These are phyloP conservation scores for Penicillium maclennaniae DNA, from an alignment of 495 filamentous ascomycete genomes.

Conservation along the genomic window DNA sequence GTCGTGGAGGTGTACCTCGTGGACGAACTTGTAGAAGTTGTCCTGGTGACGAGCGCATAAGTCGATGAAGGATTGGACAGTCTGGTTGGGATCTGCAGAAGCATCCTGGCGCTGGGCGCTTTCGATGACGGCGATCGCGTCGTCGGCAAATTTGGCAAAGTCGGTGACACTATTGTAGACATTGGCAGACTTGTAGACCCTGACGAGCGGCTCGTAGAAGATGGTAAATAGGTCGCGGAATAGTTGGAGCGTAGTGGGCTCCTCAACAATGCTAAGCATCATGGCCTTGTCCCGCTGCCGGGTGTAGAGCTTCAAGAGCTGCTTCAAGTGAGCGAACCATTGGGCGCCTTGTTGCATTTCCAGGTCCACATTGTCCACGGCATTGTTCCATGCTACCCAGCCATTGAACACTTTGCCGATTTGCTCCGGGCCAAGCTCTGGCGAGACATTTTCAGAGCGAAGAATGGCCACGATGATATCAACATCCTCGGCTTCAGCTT, in stretches of 20 bases:
- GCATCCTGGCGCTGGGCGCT: constrained; percentile 87
- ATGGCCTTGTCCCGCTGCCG: constrained; percentile 91
- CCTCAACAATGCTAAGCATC: constrained; percentile 95
- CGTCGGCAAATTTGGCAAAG: constrained; percentile 88
- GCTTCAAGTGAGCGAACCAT: constrained; percentile 91
- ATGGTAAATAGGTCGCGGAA: constrained; percentile 97
- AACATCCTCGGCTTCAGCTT: constrained; percentile 64
- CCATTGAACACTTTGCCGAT: constrained; percentile 84
- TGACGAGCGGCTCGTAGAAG: constrained; percentile 94
- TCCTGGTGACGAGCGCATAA: constrained; percentile 91
- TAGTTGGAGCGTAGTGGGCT: constrained; percentile 86
- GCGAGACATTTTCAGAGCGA: constrained; percentile 65
- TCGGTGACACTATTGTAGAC: constrained; percentile 96
- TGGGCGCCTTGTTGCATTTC: constrained; percentile 84
- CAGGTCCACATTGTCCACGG: constrained; percentile 85
- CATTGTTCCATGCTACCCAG: constrained; percentile 94
- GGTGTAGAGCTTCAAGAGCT: constrained; percentile 87
- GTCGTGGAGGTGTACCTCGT: constrained; percentile 97
- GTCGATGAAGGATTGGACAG: constrained; percentile 98
- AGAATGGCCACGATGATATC: constrained; percentile 85
- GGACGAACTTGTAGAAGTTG: constrained; percentile 98
- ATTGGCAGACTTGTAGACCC: constrained; percentile 98
- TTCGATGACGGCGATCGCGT: constrained; percentile 85
- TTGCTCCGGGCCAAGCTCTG: constrained; percentile 66
- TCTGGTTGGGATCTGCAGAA: constrained; percentile 93